These are phyloP conservation scores for Dothiorella sarmentorum DNA, from an alignment of 2,329 filamentous ascomycete genomes.

Conservation along the genomic window DNA sequence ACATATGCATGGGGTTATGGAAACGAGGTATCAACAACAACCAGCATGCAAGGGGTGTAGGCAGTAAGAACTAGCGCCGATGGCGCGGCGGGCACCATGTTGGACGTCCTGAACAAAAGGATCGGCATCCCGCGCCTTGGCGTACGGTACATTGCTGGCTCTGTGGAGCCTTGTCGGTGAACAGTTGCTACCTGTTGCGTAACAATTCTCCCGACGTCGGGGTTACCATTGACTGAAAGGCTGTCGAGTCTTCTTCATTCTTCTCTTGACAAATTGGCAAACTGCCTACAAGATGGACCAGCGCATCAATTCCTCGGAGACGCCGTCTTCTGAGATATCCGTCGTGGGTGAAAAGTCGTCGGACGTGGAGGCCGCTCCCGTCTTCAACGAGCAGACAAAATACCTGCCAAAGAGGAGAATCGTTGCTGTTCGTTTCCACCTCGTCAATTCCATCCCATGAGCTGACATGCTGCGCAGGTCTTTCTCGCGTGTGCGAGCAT, in stretches of 20 bases:
- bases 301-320: neutral
- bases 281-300: neutral
- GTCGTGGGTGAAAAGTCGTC: neutral
- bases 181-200: slow-evolving; percentile 5
- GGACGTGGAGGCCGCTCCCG: slow-evolving; percentile 4
- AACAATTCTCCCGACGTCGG: neutral
- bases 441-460: neutral
- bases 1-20: no score
- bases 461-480: slow-evolving; percentile 41
- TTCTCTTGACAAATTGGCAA: neutral
- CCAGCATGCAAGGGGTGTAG: no score
- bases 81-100: slow-evolving; percentile 1
- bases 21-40: no score
- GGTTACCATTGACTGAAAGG: neutral
- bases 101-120: neutral
- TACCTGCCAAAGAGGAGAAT: slow-evolving; percentile 17
- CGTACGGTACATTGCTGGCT: slow-evolving; percentile 1
- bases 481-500: slow-evolving; percentile 56
- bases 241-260: neutral
- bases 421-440: slow-evolving; percentile 1
- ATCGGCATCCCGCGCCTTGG: neutral
- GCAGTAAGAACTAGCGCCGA: no score
- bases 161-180: slow-evolving; percentile 4
- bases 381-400: slow-evolving; percentile 20
- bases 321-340: neutral